Evolutionary conservation across 225 moss, liverwort and hornwort species (phyloP), one percentile per base, ranked within the genome.

Genomic region (Rhytidiadelphus loreus): DNA sequence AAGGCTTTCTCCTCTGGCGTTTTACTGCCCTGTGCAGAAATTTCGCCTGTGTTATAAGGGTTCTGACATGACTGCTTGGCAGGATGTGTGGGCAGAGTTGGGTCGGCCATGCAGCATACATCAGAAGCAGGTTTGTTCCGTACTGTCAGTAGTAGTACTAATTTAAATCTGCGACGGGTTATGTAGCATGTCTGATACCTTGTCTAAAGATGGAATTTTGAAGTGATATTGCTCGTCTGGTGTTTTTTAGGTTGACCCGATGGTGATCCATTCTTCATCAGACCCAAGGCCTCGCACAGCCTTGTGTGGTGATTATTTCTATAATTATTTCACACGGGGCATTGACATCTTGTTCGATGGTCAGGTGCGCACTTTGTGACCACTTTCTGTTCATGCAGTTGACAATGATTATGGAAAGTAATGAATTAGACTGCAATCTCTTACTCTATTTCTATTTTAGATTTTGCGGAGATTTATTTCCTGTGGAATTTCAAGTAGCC

Each of bases 51-150:
- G 61, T 76, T 74, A 18, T 60, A 44, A 73, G 61, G 61, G 43
- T 53, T 78, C 82, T 91, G 71, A 93, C 70, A 82, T 57, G 71
- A 84, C 53, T 89, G 52, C 55, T 89, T 87, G 82, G 61, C 94
- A 98, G 98, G 98, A 98, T 95, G 97, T 97, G 46, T 98, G 98
- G 98, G 96, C 96, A 90, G 92, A 96, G 91, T 92, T 98, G 57
- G 98, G 98, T 81, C 94, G 98, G 83, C 98, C 98, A 56, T 97
- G 97, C 88, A 94, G 97, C 66, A 97, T 97, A 89, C 95, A 98
- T 92, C 95, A 95, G 89, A 98, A 98, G 88, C 97, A 97, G 96
- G 98, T 98, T 77, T 19, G 72, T 33, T 56, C 55, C 84, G 55
- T n/a, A n/a, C n/a, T n/a, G n/a, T n/a, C n/a, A n/a, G n/a, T 39